Conservation (phyloP, 345 rosid genomes). For the Syzygium aqueum region DNA sequence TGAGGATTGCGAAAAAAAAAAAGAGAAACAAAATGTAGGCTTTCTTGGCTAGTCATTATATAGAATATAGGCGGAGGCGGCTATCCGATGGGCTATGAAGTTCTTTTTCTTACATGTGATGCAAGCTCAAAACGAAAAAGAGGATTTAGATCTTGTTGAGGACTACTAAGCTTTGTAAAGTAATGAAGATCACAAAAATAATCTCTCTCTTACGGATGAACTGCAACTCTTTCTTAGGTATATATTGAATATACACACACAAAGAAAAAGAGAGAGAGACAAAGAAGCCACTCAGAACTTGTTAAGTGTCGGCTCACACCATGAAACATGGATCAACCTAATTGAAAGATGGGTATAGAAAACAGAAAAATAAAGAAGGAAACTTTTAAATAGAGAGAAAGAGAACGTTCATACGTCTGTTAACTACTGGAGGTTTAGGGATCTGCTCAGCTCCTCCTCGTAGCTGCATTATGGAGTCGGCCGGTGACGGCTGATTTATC, state of each 20-base stretch:
- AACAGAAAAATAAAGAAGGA: neutral
- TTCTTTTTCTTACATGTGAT: neutral
- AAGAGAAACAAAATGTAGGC: neutral
- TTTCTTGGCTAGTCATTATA: neutral
- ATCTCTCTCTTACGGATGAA: neutral
- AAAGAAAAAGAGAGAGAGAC: neutral
- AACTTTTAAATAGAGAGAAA: neutral
- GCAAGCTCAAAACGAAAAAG: neutral
- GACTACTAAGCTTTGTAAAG: neutral
- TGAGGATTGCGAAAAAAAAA: neutral
- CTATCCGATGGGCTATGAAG: neutral
- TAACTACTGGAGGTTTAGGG: constrained; percentile 57
- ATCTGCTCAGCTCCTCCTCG: constrained; percentile 49
- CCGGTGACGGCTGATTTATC: constrained; percentile 55
- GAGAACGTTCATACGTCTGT: constrained; percentile 46
- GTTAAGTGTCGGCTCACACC: neutral
- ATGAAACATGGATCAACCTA: neutral
- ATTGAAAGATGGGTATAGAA: neutral
- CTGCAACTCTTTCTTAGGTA: neutral
- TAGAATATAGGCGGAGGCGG: neutral
- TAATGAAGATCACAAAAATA: neutral
- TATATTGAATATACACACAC: neutral
- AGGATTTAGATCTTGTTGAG: neutral
- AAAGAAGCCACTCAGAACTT: neutral
- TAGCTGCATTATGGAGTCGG: constrained; percentile 41